Percentiles rank a stretch among this genome's conserved stretches.
phyloP scores from a whole-genome alignment of 129 eudicot genomes.

The Tagetes erecta region DNA sequence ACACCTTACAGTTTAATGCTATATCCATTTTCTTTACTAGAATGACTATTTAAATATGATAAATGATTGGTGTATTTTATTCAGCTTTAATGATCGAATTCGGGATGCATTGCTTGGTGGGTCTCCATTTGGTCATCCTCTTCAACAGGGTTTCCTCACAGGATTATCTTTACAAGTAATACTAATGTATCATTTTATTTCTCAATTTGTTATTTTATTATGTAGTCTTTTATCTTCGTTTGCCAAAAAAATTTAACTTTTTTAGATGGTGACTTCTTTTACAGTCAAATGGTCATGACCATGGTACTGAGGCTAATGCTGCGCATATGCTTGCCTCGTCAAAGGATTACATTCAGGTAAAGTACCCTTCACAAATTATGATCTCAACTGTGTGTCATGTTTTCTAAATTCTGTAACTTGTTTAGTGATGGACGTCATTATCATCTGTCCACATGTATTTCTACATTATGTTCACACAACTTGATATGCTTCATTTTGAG shows the following conservation, averaged over 20 bases:
- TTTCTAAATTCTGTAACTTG: background rate
- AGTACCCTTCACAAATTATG: slow-evolving; percentile 2
- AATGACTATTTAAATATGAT: slow-evolving; percentile 6
- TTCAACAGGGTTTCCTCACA: slow-evolving; percentile 92
- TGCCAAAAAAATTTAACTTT: slow-evolving; percentile 13
- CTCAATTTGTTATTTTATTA: background rate
- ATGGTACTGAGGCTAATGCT: slow-evolving; percentile 64
- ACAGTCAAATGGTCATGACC: slow-evolving; percentile 88
- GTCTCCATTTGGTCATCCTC: slow-evolving; percentile 90
- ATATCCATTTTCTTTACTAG: background rate
- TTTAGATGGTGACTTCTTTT: slow-evolving; percentile 5
- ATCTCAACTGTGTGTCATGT: background rate
- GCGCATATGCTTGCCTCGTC: slow-evolving; percentile 67
- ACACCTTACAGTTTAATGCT: background rate
- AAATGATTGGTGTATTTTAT: slow-evolving; percentile 15
- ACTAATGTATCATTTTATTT: slow-evolving; percentile 23
- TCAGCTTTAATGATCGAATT: slow-evolving; percentile 91
- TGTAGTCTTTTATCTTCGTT: background rate
- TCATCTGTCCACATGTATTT: slow-evolving; percentile 3
- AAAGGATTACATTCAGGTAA: slow-evolving; percentile 92
- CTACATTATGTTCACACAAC: slow-evolving; percentile 13
- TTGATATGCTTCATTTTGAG: background rate
- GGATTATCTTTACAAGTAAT: slow-evolving; percentile 86
- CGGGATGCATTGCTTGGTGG: slow-evolving; percentile 96
- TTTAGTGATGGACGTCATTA: background rate